Percentiles rank a stretch among this genome's conserved stretches.
phyloP scores from a whole-genome alignment of 2,329 filamentous ascomycete genomes.

The Orbilia brochopaga region DNA sequence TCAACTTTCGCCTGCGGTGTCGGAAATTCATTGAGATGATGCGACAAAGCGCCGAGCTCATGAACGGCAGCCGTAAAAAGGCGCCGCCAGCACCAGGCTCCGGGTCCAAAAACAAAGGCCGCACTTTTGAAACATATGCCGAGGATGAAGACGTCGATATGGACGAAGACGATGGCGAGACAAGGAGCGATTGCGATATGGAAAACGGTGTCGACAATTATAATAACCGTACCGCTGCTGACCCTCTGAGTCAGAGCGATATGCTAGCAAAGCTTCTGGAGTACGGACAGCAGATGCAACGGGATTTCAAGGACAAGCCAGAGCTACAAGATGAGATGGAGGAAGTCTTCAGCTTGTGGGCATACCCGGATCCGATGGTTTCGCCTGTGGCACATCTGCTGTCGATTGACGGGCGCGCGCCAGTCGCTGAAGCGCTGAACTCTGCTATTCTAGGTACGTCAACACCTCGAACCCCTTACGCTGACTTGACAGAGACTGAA shows the following conservation, averaged over 20 bases:
- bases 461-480: not conserved
- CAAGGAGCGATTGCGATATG: conserved; percentile 40
- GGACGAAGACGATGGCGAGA: conserved; percentile 58
- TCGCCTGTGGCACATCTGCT: conserved; percentile 79
- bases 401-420: conserved; percentile 73
- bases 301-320: conserved; percentile 71
- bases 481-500: conserved; percentile 1
- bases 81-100: conserved; percentile 57
- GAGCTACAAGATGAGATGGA: conserved; percentile 76
- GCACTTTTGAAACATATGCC: conserved; percentile 24
- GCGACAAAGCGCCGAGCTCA: conserved; percentile 63
- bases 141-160: conserved; percentile 64
- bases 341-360: conserved; percentile 86
- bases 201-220: conserved; percentile 51
- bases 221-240: not conserved
- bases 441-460: conserved; percentile 81
- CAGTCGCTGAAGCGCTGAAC: conserved; percentile 91
- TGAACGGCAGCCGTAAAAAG: conserved; percentile 49
- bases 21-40: conserved; percentile 97
- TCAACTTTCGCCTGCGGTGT: conserved; percentile 86
- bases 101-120: conserved; percentile 56
- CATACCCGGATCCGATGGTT: conserved; percentile 79
- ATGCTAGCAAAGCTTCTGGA: conserved; percentile 73
- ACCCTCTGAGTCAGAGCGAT: conserved; percentile 56
- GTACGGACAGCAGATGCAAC: conserved; percentile 79